A percentile compares a stretch with the other conserved stretches of the same genome.
These are phyloP conservation scores for Esteya vermicola DNA, from an alignment of 2,329 filamentous ascomycete genomes.

Conservation along the genomic window DNA sequence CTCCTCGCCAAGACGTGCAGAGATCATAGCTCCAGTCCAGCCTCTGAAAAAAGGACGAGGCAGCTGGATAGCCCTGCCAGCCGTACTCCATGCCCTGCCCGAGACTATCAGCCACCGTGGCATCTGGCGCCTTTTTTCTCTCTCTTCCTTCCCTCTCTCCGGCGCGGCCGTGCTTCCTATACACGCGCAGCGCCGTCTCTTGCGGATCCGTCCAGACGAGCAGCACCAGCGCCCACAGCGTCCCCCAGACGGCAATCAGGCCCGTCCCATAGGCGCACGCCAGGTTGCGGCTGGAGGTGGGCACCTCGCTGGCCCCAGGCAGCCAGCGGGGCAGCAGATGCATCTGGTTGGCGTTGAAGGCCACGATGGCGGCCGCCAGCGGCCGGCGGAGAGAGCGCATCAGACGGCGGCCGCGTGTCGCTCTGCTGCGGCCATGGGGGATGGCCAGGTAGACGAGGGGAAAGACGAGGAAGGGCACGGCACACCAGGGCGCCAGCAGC, in stretches of 20 bases:
- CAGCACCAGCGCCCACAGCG: constrained; percentile 32
- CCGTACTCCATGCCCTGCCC: constrained; percentile 31
- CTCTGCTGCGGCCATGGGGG: constrained; percentile 27
- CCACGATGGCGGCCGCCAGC: constrained; percentile 27
- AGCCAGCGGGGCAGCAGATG: constrained; percentile 7
- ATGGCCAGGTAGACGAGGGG: constrained; percentile 41
- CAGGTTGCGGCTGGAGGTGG: constrained; percentile 34
- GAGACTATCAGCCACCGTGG: constrained; percentile 13
- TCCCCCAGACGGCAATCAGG: constrained; percentile 33
- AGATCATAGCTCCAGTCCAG: constrained; percentile 43
- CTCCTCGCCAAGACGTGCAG: constrained; percentile 36
- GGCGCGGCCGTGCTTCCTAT: constrained; percentile 25
- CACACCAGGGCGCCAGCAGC: constrained; percentile 36
- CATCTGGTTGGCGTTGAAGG: constrained; percentile 29
- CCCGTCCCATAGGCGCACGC: constrained; percentile 36
- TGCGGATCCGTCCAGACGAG: constrained; percentile 42
- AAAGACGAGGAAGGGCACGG: constrained; percentile 32
- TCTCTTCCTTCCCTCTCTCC: neutral
- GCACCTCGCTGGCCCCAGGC: too few relatives aligned
- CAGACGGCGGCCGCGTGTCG: constrained; percentile 25
- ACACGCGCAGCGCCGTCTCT: constrained; percentile 38
- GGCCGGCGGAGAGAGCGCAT: constrained; percentile 36
- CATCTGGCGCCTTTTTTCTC: constrained; percentile 7
- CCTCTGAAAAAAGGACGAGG: constrained; percentile 31
- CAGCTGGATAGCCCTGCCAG: constrained; percentile 45